Percentiles rank a stretch among this genome's conserved stretches.
Conservation (phyloP, 768 basidiomycete species). For the Fomitopsis pulvina region DNA sequence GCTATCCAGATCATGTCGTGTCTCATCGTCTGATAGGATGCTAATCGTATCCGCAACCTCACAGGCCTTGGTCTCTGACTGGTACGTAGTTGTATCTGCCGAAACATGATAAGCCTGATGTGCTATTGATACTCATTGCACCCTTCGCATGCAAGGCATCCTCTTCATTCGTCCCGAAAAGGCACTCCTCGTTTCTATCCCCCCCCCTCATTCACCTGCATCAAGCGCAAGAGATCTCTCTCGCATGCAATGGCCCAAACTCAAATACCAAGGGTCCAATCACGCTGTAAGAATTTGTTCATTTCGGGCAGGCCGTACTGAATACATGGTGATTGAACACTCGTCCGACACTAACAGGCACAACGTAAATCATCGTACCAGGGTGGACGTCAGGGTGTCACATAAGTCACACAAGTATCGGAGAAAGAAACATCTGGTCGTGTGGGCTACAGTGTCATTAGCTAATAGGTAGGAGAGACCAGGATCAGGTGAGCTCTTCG, state of each 20-base stretch:
- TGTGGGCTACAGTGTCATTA: conserved; percentile 40
- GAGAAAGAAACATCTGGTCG: conserved; percentile 51
- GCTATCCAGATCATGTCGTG: too few relatives aligned
- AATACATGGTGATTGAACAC: background rate
- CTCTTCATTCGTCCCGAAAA: conserved; percentile 47
- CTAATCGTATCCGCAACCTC: background rate
- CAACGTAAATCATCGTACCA: conserved; percentile 31
- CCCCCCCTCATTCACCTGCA: conserved; percentile 47
- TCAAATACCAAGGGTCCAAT: conserved; percentile 53
- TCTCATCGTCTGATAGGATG: too few relatives aligned
- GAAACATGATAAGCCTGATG: too few relatives aligned
- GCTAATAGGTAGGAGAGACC: conserved; percentile 37
- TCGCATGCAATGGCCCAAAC: conserved; percentile 70
- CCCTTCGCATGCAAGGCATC: conserved; percentile 29
- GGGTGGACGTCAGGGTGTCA: conserved; percentile 50
- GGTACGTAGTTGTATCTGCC: too few relatives aligned
- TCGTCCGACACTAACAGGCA: conserved; percentile 20
- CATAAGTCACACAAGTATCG: conserved; percentile 54
- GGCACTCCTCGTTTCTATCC: conserved; percentile 59
- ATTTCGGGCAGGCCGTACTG: background rate
- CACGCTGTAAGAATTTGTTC: conserved; percentile 38
- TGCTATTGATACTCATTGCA: background rate
- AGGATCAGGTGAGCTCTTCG: conserved; percentile 34
- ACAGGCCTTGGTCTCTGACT: conserved; percentile 24
- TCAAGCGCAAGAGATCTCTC: conserved; percentile 44